Percentiles rank a stretch among this genome's conserved stretches.
These are phyloP conservation scores for Orbilia oligospora DNA, from an alignment of 2,329 filamentous ascomycete species.

Conservation along the genomic window DNA sequence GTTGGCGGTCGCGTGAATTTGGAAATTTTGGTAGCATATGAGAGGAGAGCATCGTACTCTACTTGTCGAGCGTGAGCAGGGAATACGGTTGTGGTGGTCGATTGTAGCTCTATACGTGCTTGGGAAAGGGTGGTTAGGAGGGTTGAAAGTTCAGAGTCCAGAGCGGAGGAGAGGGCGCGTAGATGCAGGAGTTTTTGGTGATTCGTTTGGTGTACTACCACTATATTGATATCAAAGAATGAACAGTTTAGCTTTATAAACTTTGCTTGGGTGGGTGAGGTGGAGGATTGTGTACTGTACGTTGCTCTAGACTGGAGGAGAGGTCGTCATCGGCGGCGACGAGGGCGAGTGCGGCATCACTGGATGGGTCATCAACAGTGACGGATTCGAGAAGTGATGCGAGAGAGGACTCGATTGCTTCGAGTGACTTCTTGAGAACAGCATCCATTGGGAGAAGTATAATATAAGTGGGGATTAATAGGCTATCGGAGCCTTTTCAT, in stretches of 20 bases:
- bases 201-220: slow-evolving; percentile 82
- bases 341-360: slow-evolving; percentile 77
- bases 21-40: slow-evolving; percentile 83
- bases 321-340: slow-evolving; percentile 79
- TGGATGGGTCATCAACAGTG: slow-evolving; percentile 83
- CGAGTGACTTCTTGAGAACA: slow-evolving; percentile 75
- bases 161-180: slow-evolving; percentile 75
- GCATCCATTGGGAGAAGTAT: slow-evolving; percentile 73
- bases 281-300: slow-evolving; percentile 68
- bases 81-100: slow-evolving; percentile 74
- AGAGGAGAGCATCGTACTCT: slow-evolving; percentile 80
- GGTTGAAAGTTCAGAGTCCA: slow-evolving; percentile 81
- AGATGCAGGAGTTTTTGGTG: slow-evolving; percentile 77
- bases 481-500: slow-evolving; percentile 7
- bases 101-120: slow-evolving; percentile 80
- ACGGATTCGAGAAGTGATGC: slow-evolving; percentile 82
- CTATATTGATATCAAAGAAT: slow-evolving; percentile 66
- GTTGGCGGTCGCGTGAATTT: slow-evolving; percentile 82
- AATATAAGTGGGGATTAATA: neutral
- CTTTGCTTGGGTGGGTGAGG: neutral
- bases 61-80: slow-evolving; percentile 70
- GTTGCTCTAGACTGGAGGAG: slow-evolving; percentile 75
- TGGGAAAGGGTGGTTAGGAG: slow-evolving; percentile 79
- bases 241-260: neutral
- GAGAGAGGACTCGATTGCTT: slow-evolving; percentile 77